Conservation (phyloP, 345 rosid genomes). For the Gossypium anomalum region DNA sequence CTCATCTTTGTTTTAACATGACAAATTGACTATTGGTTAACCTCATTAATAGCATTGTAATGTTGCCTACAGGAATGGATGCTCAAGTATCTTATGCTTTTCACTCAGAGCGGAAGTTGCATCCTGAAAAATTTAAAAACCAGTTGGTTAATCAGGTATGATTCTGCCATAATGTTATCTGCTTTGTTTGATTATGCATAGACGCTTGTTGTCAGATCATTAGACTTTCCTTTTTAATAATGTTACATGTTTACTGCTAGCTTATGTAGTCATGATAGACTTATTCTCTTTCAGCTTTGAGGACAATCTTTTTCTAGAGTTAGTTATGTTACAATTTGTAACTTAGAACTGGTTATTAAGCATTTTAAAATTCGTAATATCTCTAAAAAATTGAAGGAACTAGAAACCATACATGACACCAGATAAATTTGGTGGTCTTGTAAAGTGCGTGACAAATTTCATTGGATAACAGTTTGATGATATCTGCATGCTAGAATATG, state of each 20-base stretch:
- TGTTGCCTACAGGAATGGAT: slow-evolving; percentile 73
- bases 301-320: not conserved
- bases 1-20: slow-evolving; percentile 1
- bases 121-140: slow-evolving; percentile 86
- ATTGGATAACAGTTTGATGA: not conserved
- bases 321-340: not conserved
- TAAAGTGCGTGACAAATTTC: not conserved
- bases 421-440: slow-evolving; percentile 1
- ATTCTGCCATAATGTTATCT: not conserved
- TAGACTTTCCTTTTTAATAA: not conserved
- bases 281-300: not conserved
- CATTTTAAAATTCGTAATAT: not conserved
- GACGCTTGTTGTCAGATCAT: not conserved
- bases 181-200: not conserved
- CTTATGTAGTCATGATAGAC: not conserved
- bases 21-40: not conserved
- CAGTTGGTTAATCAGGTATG: slow-evolving; percentile 91
- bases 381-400: not conserved
- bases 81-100: slow-evolving; percentile 89
- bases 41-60: slow-evolving; percentile 3
- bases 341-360: not conserved
- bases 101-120: slow-evolving; percentile 76
- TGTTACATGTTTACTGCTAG: not conserved
- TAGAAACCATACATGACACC: not conserved
- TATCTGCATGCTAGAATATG: not conserved